Percentiles rank a stretch among this genome's conserved stretches.
Evolutionary conservation across 805 yeast genomes (phyloP).

Genomic region (Kockiozyma suomiensis): DNA sequence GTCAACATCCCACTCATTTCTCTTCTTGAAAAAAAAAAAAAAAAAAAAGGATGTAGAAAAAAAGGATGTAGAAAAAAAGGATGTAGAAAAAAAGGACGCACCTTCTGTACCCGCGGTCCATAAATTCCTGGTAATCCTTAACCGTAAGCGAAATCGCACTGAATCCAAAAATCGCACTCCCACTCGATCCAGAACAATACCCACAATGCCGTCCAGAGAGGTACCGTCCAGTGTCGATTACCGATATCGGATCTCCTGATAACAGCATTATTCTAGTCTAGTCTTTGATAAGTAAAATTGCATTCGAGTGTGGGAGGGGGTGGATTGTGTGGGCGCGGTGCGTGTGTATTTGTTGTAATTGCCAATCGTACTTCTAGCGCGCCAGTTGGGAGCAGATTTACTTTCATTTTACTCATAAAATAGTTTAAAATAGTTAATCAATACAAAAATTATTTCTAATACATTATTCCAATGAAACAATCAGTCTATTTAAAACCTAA

Average conservation of each 20-base stretch:
- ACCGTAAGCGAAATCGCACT: constrained; percentile 52
- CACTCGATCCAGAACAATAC: constrained; percentile 59
- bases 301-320: not conserved
- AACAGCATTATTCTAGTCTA: constrained; percentile 2
- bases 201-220: constrained; percentile 57
- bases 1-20: not conserved
- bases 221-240: constrained; percentile 17
- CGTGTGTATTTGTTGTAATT: no score
- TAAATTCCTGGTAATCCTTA: constrained; percentile 60
- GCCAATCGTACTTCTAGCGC: no score
- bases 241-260: constrained; percentile 15
- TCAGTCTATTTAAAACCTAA: no score
- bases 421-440: no score
- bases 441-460: no score
- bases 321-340: not conserved
- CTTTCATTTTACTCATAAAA: no score
- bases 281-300: not conserved
- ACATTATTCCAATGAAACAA: no score
- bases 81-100: not conserved
- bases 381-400: no score
- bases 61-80: not conserved
- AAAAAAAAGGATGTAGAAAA: not conserved
- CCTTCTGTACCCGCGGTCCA: constrained; percentile 64
- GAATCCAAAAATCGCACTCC: constrained; percentile 39
- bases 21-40: not conserved